Evolutionary conservation across 768 basidiomycete genomes (phyloP), one percentile per base, ranked within the genome.

Genomic region (Panaeolus papilionaceus): DNA sequence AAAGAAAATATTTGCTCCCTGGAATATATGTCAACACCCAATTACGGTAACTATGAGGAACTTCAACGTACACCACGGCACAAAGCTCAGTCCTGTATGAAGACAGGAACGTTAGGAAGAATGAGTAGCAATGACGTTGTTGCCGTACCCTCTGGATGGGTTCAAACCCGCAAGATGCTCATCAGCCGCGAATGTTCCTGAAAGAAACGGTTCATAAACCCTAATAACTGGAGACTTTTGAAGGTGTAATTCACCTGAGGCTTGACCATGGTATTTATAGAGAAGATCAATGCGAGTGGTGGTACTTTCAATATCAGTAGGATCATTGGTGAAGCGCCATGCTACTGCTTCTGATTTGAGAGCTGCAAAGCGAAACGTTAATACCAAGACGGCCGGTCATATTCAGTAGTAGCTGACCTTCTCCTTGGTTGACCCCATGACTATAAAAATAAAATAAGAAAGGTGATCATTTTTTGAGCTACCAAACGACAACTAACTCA

Each of bases 1-100:
- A 83, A 70, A 0, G 81, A 82, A 67, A 83, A 82, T 1, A 83
- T 82, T 66, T 82, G 82, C 67, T 83, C 82, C 0, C 81, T 82
- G 33, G 6, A 42, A 9, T 61, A 18, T n/a, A 23, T 23, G 12
- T 67, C 28, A 62, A 45, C 42, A 65, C 16, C 12, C 4, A 5
- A 39, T 38, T 26, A 10, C 14, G 4, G 18, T 18, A 14, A 8
- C 16, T 18, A 63, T 37, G 33, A 9, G 16, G 8, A 49, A 5
- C 18, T 26, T 44, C 18, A 7, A 70, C 78, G 20, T 69, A 82
- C 81, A 81, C 82, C 4, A 83, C 78, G 38, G 78, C 74, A 62
- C 82, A 83, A 20, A 80, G 73, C 64, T 82, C 81, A 14, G 79
- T 81, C 47, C 78, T 79, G 58, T 3, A 45, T 45, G 38, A 16